phyloP scores from a whole-genome alignment of 495 filamentous ascomycete genomes.

The Aspergillus mulundensis region DNA sequence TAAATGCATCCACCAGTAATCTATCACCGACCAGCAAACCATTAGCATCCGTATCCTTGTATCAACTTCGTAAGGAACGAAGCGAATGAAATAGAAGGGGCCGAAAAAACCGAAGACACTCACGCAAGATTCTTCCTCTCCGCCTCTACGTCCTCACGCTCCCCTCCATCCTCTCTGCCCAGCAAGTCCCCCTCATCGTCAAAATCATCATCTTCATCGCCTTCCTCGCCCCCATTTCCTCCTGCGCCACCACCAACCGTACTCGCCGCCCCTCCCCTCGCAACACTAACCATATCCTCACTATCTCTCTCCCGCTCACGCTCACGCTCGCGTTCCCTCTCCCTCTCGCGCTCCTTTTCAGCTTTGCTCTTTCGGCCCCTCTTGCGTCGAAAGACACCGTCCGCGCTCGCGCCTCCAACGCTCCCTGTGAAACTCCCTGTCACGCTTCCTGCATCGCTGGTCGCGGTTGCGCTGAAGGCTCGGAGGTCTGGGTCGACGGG shows the following conservation, averaged over 20 bases:
- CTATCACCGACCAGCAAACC: slow-evolving; percentile 24
- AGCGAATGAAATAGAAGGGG: not conserved
- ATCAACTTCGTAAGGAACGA: not conserved
- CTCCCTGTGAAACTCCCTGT: slow-evolving; percentile 58
- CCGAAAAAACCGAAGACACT: slow-evolving; percentile 19
- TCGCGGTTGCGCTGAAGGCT: slow-evolving; percentile 48
- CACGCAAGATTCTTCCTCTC: slow-evolving; percentile 66
- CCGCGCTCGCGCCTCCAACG: slow-evolving; percentile 51
- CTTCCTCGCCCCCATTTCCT: slow-evolving; percentile 42
- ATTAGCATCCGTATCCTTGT: not conserved
- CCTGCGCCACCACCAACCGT: slow-evolving; percentile 32
- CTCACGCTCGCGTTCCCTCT: slow-evolving; percentile 21
- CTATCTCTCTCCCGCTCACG: slow-evolving; percentile 31
- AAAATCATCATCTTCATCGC: slow-evolving; percentile 62
- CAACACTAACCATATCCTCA: slow-evolving; percentile 37
- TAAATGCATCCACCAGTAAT: slow-evolving; percentile 67
- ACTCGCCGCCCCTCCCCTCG: slow-evolving; percentile 38
- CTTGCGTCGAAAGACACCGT: slow-evolving; percentile 49
- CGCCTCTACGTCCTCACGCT: slow-evolving; percentile 60
- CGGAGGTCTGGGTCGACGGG: slow-evolving; percentile 53
- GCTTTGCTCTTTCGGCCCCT: slow-evolving; percentile 63
- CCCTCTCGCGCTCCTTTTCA: slow-evolving; percentile 45
- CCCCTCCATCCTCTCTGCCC: slow-evolving; percentile 55
- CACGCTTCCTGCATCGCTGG: slow-evolving; percentile 63
- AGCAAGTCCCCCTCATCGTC: slow-evolving; percentile 61